Evolutionary conservation across 148 eudicot genomes (phyloP).

Genomic region (Rhododendron kiyosumense): DNA sequence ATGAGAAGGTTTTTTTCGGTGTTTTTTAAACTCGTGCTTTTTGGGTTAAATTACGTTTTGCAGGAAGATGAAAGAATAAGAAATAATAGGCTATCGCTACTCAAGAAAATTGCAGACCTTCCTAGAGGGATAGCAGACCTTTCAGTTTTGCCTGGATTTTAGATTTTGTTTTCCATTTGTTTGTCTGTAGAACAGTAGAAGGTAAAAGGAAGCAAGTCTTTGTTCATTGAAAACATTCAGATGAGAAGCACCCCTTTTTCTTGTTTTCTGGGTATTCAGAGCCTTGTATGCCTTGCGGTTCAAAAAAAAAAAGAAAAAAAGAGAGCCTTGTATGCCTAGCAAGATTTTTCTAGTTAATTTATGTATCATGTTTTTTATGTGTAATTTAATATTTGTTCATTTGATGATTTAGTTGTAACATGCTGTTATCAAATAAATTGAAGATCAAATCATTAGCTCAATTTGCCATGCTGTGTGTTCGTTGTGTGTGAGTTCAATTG

Average conservation of each 20-base stretch:
- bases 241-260: background rate
- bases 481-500: background rate
- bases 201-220: background rate
- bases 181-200: background rate
- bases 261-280: background rate
- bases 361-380: background rate
- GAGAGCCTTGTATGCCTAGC: background rate
- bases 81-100: constrained; percentile 73
- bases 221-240: background rate
- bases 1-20: too few species aligned
- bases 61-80: constrained; percentile 82
- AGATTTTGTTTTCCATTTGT: constrained; percentile 3
- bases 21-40: background rate
- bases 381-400: background rate
- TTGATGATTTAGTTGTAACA: background rate
- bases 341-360: background rate
- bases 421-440: background rate
- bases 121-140: constrained; percentile 89
- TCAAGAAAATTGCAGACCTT: constrained; percentile 69
- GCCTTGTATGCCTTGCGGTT: background rate
- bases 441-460: background rate
- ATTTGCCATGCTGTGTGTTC: background rate
- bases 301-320: too few species aligned
- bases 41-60: background rate
- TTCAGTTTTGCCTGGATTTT: constrained; percentile 89